phyloP scores from a whole-genome alignment of 257 asterid species.

The Ligustrum vulgare region DNA sequence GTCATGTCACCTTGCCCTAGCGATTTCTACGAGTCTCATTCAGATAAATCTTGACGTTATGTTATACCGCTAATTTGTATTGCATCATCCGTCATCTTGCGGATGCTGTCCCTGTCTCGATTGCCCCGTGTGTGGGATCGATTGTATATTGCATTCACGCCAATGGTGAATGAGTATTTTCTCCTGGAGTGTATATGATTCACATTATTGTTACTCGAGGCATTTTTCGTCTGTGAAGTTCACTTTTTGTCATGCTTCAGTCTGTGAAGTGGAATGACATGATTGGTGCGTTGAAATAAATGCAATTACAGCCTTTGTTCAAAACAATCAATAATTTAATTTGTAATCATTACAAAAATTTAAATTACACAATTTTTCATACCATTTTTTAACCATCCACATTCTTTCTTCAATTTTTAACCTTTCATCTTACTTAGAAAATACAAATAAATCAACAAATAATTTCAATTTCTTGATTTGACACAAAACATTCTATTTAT shows the following conservation, averaged over 20 bases:
- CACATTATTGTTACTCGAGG: neutral
- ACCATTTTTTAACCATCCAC: no score
- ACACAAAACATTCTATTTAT: no score
- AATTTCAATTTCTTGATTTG: no score
- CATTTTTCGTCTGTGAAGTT: neutral
- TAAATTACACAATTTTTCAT: no score
- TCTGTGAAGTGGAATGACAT: neutral
- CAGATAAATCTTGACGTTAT: conserved; percentile 55
- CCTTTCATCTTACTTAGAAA: no score
- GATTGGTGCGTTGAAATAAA: neutral
- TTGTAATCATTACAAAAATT: no score
- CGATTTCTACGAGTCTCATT: conserved; percentile 81
- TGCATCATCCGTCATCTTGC: neutral
- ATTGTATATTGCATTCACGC: conserved; percentile 18
- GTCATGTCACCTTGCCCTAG: conserved; percentile 87
- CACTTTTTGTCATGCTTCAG: neutral
- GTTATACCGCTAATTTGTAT: neutral
- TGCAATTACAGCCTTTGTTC: no score
- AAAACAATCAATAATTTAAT: no score
- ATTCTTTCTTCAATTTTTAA: no score
- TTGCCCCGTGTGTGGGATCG: conserved; percentile 19
- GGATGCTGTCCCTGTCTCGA: neutral
- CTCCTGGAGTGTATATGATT: neutral
- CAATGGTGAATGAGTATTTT: conserved; percentile 26
- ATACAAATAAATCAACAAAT: no score